Percentiles rank a stretch among this genome's conserved stretches.
These are phyloP conservation scores for Pholiota molesta DNA, from an alignment of 768 basidiomycete species.

Conservation along the genomic window DNA sequence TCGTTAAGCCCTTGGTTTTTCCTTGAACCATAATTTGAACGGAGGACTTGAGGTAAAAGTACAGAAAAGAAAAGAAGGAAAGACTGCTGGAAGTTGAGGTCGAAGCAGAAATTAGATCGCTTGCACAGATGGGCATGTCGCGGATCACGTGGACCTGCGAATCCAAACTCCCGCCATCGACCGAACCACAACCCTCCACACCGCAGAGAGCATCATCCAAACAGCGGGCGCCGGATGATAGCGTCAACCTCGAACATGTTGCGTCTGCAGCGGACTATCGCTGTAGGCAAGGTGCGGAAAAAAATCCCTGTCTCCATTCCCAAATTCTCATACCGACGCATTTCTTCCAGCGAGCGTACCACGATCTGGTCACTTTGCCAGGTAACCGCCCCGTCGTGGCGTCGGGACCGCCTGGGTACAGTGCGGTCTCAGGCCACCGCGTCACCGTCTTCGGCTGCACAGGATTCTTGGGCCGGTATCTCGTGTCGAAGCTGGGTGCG, in stretches of 20 bases:
- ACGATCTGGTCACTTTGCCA: slow-evolving; percentile 70
- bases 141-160: slow-evolving; percentile 36
- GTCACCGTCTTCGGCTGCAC: slow-evolving; percentile 98
- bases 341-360: slow-evolving; percentile 63
- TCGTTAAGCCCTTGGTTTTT: slow-evolving; percentile 75
- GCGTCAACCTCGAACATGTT: slow-evolving; percentile 47
- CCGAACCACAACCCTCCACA: slow-evolving; percentile 35
- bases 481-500: slow-evolving; percentile 90
- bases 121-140: not conserved
- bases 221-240: slow-evolving; percentile 40
- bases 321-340: slow-evolving; percentile 1
- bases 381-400: slow-evolving; percentile 68
- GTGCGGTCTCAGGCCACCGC: slow-evolving; percentile 86
- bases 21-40: slow-evolving; percentile 76
- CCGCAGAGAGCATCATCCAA: slow-evolving; percentile 22
- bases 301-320: slow-evolving; percentile 4
- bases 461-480: slow-evolving; percentile 92
- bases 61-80: not conserved
- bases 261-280: slow-evolving; percentile 56
- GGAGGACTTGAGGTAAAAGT: not conserved
- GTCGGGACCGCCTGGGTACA: slow-evolving; percentile 81
- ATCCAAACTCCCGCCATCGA: slow-evolving; percentile 40
- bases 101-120: not conserved
- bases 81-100: not conserved
- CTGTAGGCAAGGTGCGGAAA: slow-evolving; percentile 48